phyloP scores from a whole-genome alignment of 2,329 filamentous ascomycete species.

The Colletotrichum siamense region DNA sequence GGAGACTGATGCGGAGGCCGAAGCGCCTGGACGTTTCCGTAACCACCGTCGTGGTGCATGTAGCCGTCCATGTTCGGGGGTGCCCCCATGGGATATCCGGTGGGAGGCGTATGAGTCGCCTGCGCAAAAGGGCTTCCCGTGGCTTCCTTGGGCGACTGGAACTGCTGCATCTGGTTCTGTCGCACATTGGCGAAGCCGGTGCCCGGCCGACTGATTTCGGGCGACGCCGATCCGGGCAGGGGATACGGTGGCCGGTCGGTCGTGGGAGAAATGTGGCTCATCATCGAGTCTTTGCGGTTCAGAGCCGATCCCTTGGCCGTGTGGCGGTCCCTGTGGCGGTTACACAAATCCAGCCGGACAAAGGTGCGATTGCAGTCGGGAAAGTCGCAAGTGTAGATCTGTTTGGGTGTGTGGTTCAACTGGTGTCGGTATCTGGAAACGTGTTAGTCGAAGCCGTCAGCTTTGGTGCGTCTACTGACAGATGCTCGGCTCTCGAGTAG shows the following conservation, averaged over 20 bases:
- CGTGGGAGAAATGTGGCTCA: slow-evolving; percentile 54
- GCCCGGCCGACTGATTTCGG: slow-evolving; percentile 50
- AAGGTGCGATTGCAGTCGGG: slow-evolving; percentile 90
- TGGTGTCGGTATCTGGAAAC: slow-evolving; percentile 78
- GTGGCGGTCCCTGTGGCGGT: slow-evolving; percentile 82
- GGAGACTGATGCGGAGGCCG: slow-evolving; percentile 45
- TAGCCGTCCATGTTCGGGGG: slow-evolving; percentile 46
- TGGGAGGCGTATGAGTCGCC: slow-evolving; percentile 48
- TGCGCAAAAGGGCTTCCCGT: slow-evolving; percentile 53
- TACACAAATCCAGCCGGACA: slow-evolving; percentile 90
- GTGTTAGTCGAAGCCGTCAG: slow-evolving; percentile 26
- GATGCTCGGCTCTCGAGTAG: slow-evolving; percentile 94
- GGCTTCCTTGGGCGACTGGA: slow-evolving; percentile 51
- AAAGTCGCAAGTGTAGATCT: slow-evolving; percentile 93
- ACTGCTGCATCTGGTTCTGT: slow-evolving; percentile 46
- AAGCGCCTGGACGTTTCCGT: slow-evolving; percentile 33
- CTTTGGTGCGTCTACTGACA: slow-evolving; percentile 58
- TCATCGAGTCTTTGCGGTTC: slow-evolving; percentile 74
- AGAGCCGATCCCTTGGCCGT: slow-evolving; percentile 80
- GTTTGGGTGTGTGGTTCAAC: slow-evolving; percentile 93
- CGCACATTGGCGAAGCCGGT: slow-evolving; percentile 46
- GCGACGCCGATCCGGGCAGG: slow-evolving; percentile 49
- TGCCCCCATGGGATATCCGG: slow-evolving; percentile 29
- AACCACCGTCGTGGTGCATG: slow-evolving; percentile 44
- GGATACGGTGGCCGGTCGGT: slow-evolving; percentile 47